Base-by-base conservation (phyloP, 2,329 filamentous ascomycete species). In the Arachnomyces sp. region DNA sequence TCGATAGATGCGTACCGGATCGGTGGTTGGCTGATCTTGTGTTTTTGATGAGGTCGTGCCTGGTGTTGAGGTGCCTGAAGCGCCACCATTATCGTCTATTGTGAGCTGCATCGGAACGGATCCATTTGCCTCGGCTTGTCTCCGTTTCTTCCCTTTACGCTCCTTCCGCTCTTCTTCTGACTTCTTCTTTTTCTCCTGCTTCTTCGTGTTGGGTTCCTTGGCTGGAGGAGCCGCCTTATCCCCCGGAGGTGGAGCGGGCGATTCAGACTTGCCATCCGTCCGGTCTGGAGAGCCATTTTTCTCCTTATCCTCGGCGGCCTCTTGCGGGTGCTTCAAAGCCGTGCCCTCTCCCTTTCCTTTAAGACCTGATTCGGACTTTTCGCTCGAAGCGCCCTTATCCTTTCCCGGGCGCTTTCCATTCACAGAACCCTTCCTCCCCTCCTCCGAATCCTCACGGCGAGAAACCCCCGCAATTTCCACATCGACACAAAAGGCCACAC, bases 131-230 rank as follows among this genome's bases (percentile, higher is more conserved):
- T 94, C 86, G 16, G 89, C 90, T 51, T 86, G 78, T 56, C 78
- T 80, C 47, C 87, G 75, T 58, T 86, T 90, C 63, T 86, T 86
- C 63, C 95, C 89, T 60, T 93, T 94, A 40, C 89, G 78, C 44
- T 92, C 86, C 58, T 93, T 94, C 31, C 89, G 75, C 62, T 95
- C 90, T 44, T 90, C 88, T 58, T 95, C 90, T 31, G 86, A 94
- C 49, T 84, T 81, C 68, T 94, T 95, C 67, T 95, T 95, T 72
- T 95, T 95, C 57, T 95, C 89, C 62, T 87, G 92, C 65, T 93
- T 95, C 52, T 81, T 82, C 6, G 71, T 79, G 1, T 65, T 69
- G 25, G 65, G 66, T 63, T 75, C 57, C 34, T 63, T 63, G 12
- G 21, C 43, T 37, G 61, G 55, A 9, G 44, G 42, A 3, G 50